Base-by-base conservation (phyloP, 139 green algal species). In the Pleodorina starrii region DNA sequence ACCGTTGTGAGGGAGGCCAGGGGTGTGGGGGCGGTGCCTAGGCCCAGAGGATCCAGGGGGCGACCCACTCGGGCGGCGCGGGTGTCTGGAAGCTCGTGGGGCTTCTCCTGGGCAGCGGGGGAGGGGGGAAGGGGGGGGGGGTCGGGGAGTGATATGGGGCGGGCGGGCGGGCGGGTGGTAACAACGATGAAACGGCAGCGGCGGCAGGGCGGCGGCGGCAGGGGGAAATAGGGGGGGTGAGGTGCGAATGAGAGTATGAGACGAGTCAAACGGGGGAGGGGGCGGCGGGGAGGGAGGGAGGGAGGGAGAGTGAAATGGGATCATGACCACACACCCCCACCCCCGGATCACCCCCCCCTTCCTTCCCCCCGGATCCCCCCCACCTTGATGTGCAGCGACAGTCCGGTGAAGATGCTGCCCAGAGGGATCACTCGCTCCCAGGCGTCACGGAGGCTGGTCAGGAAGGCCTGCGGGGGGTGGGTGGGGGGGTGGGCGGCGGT, bases 361-460 rank as follows among this genome's bases (percentile, higher is more conserved):
- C 54, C 17, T 60, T 66, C 27, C 5, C 42, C 23, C n/a, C 0
- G 43, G 5, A 44, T n/a, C 48, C 5, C 46, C 29, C 42, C 44
- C 54, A 91, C 75, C 72, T 66, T 80, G 40, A 80, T 51, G 40
- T 80, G 72, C 23, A 86, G 23, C 2, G 73, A 88, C 11, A 94
- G 91, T 14, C 91, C 91, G 17, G 59, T 72, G 89, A 93, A 93
- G 40, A 92, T 90, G 81, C 5, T 69, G 44, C 91, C 91, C 42
- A 94, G n/a, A 2, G 91, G 91, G 35, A 94, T 82, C 66, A 89
- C 63, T 40, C 89, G 76, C 86, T 94, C 89, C 89, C 89, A 93
- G 14, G 91, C 91, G 42, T 91, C 71, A 5, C 87, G 81, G 21
- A 90, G 75, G 40, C 63, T 88, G 63, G 88, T 92, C 79, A 84